phyloP scores from a whole-genome alignment of 371 early-diverging fungal species.

The Mucor lusitanicus region DNA sequence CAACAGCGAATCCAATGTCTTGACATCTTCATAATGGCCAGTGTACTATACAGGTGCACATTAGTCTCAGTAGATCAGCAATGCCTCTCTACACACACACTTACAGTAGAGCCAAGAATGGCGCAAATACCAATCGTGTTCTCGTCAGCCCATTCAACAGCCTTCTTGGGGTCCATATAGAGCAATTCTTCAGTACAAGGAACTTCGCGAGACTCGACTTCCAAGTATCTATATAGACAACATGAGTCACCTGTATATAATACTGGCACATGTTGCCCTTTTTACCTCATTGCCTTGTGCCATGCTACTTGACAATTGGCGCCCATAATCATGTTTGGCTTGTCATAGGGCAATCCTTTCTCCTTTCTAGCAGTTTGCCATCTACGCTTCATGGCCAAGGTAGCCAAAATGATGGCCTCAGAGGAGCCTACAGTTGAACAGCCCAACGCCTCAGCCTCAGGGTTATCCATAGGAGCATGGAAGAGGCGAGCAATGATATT shows the following conservation, averaged over 20 bases:
- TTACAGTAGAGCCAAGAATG: constrained; percentile 72
- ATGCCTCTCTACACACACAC: background rate
- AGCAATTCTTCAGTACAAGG: constrained; percentile 51
- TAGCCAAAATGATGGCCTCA: constrained; percentile 74
- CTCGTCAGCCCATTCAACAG: constrained; percentile 65
- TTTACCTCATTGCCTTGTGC: constrained; percentile 43
- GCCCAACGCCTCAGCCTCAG: constrained; percentile 48
- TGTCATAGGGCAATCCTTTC: constrained; percentile 57
- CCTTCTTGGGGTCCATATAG: constrained; percentile 61
- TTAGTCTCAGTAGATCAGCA: too few species aligned
- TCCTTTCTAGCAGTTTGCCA: constrained; percentile 62
- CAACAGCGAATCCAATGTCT: constrained; percentile 56
- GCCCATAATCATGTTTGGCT: constrained; percentile 76
- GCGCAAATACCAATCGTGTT: constrained; percentile 78
- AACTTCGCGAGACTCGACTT: constrained; percentile 67
- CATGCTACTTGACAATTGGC: constrained; percentile 69
- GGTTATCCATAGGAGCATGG: constrained; percentile 51
- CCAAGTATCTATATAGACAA: constrained; percentile 56
- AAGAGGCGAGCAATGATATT: constrained; percentile 70
- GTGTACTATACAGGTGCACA: constrained; percentile 52
- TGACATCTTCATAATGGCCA: constrained; percentile 80
- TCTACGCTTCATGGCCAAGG: constrained; percentile 72
- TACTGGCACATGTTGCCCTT: background rate
- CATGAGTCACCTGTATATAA: too few species aligned
- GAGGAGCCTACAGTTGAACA: constrained; percentile 74